These are phyloP conservation scores for Pugionium dolabratum DNA, from an alignment of 345 rosid species.

Conservation along the genomic window DNA sequence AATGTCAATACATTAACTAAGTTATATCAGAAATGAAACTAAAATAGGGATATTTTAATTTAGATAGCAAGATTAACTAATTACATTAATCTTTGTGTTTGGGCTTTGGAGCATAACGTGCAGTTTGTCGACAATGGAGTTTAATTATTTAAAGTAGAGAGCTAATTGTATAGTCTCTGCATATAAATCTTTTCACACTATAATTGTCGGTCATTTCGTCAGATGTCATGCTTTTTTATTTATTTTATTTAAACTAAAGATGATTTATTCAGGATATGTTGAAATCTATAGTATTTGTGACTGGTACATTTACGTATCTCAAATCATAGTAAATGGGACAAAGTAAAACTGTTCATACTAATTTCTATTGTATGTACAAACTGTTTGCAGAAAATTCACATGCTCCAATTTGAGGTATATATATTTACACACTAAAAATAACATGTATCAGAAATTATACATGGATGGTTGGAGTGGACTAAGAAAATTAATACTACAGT, in stretches of 20 bases:
- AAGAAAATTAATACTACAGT: conserved; percentile 12
- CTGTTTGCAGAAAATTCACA: conserved; percentile 28
- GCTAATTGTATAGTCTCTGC: conserved; percentile 14
- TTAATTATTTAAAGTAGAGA: conserved; percentile 11
- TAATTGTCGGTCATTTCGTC: conserved; percentile 18
- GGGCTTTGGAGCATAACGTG: conserved; percentile 28
- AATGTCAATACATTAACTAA: conserved; percentile 26
- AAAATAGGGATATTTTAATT: background rate
- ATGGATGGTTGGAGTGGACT: conserved; percentile 7
- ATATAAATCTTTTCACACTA: conserved; percentile 29
- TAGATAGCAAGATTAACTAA: background rate
- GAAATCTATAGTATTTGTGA: background rate
- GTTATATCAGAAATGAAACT: conserved; percentile 6
- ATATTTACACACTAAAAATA: background rate
- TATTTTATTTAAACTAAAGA: conserved; percentile 15
- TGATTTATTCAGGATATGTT: background rate
- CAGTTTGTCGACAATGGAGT: conserved; percentile 20
- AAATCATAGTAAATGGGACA: conserved; percentile 10
- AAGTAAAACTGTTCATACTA: conserved; percentile 4
- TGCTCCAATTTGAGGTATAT: conserved; percentile 12
- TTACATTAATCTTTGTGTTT: conserved; percentile 7
- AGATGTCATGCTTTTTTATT: background rate
- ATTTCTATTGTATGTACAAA: conserved; percentile 11
- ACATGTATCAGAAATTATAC: conserved; percentile 11
- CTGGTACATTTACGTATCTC: background rate